phyloP scores from a whole-genome alignment of 2,329 filamentous ascomycete genomes.

The Cyclaneusma minus region DNA sequence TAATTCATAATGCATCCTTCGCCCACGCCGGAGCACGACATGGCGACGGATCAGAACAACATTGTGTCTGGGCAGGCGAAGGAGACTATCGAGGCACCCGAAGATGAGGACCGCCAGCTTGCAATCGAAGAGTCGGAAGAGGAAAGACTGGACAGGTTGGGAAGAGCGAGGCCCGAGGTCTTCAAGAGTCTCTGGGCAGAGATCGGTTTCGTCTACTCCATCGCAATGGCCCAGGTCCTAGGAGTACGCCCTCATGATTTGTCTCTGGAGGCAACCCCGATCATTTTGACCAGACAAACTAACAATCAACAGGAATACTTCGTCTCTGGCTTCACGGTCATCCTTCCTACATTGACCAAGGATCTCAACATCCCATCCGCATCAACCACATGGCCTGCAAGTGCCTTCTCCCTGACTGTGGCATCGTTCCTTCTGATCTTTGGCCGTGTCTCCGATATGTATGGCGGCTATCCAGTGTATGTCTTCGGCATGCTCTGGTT shows the following conservation, averaged over 20 bases:
- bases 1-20: no score
- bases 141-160: conserved; percentile 34
- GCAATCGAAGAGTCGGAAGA: conserved; percentile 14
- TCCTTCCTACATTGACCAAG: conserved; percentile 48
- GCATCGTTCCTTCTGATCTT: conserved; percentile 44
- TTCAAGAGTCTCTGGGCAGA: conserved; percentile 37
- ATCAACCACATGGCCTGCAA: conserved; percentile 47
- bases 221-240: conserved; percentile 41
- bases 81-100: background rate
- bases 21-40: no score
- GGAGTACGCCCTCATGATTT: conserved; percentile 23
- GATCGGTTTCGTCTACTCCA: conserved; percentile 41
- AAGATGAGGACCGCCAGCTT: background rate
- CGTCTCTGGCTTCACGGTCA: conserved; percentile 60
- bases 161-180: conserved; percentile 36
- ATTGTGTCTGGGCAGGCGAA: conserved; percentile 1
- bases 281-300: conserved; percentile 4
- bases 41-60: no score
- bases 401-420: conserved; percentile 39
- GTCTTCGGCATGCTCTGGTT: conserved; percentile 48
- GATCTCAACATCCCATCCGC: conserved; percentile 47
- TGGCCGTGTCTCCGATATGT: conserved; percentile 46
- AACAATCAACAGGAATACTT: conserved; percentile 36
- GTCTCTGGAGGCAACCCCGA: no score
- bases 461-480: conserved; percentile 46